Evolutionary conservation across 345 rosid genomes (phyloP), one percentile per base, ranked within the genome.

Genomic region (Lepidium aucheri): DNA sequence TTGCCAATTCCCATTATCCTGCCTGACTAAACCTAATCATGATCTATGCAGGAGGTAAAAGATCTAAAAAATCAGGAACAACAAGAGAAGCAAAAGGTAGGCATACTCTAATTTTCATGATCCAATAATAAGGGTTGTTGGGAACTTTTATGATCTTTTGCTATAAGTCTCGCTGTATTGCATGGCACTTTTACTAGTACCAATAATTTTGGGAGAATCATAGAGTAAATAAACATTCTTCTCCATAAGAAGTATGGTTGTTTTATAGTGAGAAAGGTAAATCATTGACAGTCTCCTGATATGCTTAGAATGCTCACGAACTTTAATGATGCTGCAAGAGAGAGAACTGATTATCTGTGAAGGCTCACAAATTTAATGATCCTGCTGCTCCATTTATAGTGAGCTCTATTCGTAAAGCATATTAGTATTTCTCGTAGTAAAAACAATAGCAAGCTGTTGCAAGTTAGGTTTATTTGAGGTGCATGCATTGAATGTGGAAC

Each of bases 81-180:
- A 70, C 88, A 89, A 77, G 84, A 83, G 80, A 87, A 85, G 82
- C 95, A 91, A 75, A 95, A 91, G 97, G 99, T 89, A 26, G n/a
- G 73, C 22, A 53, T 50, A 49, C 30, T 65, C 9, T 11, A 60
- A 52, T 66, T 43, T 43, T 3, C 9, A 10, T 53, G 49, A 43
- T 55, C 17, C 24, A 22, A 1, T 26, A 51, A 2, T 26, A 51
- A 7, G 9, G 46, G 46, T 32, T 58, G 8, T 59, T 26, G 18
- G 42, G 18, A 49, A 54, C 44, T 53, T 34, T 7, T 53, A 30
- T n/a, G 44, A 5, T 44, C 28, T 53, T 53, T 67, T 44, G n/a
- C 16, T n/a, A 36, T 35, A 45, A 53, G 36, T 60, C 36, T 12
- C 51, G 53, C 51, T 9, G 32, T 45, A 38, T 43, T 55, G 67